Conservation (phyloP, 345 rosid genomes). For the Arabis alpina region DNA sequence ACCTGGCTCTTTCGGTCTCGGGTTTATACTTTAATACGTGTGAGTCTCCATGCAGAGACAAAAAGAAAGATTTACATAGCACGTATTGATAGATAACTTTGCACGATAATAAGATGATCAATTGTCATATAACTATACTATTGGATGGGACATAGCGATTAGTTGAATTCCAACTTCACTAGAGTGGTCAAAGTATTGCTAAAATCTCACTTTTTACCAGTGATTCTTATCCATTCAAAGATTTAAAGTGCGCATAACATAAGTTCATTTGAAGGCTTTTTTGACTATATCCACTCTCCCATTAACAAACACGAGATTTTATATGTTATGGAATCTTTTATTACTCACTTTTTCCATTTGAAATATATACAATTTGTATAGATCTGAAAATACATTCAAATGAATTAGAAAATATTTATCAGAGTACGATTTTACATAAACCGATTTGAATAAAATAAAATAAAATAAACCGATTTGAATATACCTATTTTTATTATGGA, state of each 20-base stretch:
- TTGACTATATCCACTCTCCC: conserved; percentile 46
- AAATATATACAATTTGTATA: not conserved
- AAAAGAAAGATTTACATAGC: too few relatives aligned
- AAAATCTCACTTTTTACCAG: conserved; percentile 38
- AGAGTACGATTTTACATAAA: too few relatives aligned
- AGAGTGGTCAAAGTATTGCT: conserved; percentile 39
- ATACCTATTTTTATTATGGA: too few relatives aligned
- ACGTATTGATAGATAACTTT: not conserved
- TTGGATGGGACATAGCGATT: conserved; percentile 39
- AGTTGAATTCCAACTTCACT: conserved; percentile 33
- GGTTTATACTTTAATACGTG: too few relatives aligned
- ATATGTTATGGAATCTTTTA: conserved; percentile 29
- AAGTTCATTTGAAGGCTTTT: conserved; percentile 35
- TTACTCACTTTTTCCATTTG: not conserved
- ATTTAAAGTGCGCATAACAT: conserved; percentile 40
- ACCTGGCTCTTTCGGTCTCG: too few relatives aligned
- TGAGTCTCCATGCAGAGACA: too few relatives aligned
- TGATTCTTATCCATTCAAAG: conserved; percentile 42
- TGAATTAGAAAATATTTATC: not conserved
- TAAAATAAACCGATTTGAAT: too few relatives aligned
- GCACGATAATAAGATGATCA: conserved; percentile 25
- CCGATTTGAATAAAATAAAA: too few relatives aligned
- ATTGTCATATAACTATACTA: conserved; percentile 27
- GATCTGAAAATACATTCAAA: not conserved
- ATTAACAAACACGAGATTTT: conserved; percentile 22